A percentile compares a stretch with the other conserved stretches of the same genome.
phyloP scores from a whole-genome alignment of 2,329 filamentous ascomycete genomes.

The Xylaria polymorpha region DNA sequence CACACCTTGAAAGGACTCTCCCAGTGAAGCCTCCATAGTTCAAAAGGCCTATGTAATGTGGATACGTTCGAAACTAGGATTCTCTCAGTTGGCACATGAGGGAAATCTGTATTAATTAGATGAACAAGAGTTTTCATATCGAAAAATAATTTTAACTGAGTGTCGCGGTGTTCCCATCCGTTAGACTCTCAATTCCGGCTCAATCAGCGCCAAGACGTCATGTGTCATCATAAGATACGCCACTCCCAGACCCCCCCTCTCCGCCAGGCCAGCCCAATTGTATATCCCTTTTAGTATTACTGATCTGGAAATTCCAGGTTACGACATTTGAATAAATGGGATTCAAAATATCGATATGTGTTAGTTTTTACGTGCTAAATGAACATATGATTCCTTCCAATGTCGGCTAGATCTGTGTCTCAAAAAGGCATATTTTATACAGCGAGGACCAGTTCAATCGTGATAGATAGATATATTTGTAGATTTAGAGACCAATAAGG shows the following conservation, averaged over 20 bases:
- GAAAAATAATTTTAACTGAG: not conserved
- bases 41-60: not conserved
- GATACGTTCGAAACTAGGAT: not conserved
- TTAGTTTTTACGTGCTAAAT: slow-evolving; percentile 2
- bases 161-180: not conserved
- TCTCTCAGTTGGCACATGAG: not conserved
- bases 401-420: slow-evolving; percentile 16
- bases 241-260: slow-evolving; percentile 16
- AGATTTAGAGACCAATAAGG: not conserved
- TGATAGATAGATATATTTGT: not conserved
- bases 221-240: slow-evolving; percentile 21
- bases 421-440: not conserved
- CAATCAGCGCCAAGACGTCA: not conserved
- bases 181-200: not conserved
- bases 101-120: not conserved
- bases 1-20: slow-evolving; percentile 51
- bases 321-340: not conserved
- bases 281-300: not conserved
- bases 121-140: not conserved
- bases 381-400: slow-evolving; percentile 17
- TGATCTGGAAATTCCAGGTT: not conserved
- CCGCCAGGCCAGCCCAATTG: not conserved
- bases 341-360: not conserved
- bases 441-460: not conserved
- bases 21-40: slow-evolving; percentile 29